phyloP scores from a whole-genome alignment of 306 rosid genomes.

The Ochetophila trinervis region DNA sequence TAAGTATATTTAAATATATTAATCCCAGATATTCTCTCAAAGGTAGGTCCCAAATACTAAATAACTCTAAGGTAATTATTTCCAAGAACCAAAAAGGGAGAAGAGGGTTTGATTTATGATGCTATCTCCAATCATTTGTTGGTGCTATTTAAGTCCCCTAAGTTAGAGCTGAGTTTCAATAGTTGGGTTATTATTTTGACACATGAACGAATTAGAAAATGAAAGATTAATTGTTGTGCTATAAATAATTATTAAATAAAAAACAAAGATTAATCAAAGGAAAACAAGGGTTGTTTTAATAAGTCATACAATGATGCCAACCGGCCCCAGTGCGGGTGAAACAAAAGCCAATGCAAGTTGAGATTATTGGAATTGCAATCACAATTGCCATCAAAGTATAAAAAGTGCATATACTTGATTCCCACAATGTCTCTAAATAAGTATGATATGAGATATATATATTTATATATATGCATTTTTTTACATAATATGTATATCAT shows the following conservation, averaged over 20 bases:
- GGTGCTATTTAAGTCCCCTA: slow-evolving; percentile 10
- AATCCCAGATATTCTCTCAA: slow-evolving; percentile 16
- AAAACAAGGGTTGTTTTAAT: slow-evolving; percentile 20
- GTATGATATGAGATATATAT: too few relatives aligned
- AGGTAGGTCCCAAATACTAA: slow-evolving; percentile 34
- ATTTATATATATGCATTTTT: too few relatives aligned
- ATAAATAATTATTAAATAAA: too few relatives aligned
- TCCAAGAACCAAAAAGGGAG: slow-evolving; percentile 10
- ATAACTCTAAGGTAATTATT: slow-evolving; percentile 27
- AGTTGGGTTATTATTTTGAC: slow-evolving; percentile 29
- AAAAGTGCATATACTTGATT: too few relatives aligned
- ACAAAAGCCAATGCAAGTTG: slow-evolving; percentile 7
- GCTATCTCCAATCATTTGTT: slow-evolving; percentile 24
- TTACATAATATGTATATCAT: too few relatives aligned
- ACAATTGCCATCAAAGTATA: not conserved
- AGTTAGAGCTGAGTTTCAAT: slow-evolving; percentile 6
- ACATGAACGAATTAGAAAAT: slow-evolving; percentile 15
- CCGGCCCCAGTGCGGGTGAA: slow-evolving; percentile 2
- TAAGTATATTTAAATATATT: too few relatives aligned
- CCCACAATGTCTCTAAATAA: too few relatives aligned
- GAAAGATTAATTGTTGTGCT: too few relatives aligned
- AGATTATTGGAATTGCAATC: slow-evolving; percentile 7
- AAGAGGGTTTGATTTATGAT: slow-evolving; percentile 6
- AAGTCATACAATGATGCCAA: slow-evolving; percentile 26
- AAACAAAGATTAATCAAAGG: not conserved